phyloP scores from a whole-genome alignment of 2,329 filamentous ascomycete genomes.

The Phialocephala sp. region DNA sequence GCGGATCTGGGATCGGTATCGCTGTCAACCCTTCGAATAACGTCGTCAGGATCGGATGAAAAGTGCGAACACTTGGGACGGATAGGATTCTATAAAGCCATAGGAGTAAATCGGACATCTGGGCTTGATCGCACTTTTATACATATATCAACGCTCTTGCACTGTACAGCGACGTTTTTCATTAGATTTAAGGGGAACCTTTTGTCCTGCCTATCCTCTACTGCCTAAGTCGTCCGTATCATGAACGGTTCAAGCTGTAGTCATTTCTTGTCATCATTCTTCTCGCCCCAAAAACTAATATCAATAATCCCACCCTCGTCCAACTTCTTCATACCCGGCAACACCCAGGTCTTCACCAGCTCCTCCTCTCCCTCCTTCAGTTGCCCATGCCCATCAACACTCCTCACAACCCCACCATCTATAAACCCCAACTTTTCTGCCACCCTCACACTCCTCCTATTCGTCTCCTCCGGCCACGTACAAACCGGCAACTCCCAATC shows the following conservation, averaged over 20 bases:
- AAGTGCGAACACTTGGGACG: neutral
- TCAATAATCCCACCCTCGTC: neutral
- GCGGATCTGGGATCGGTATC: conserved; percentile 48
- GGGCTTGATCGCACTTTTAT: neutral
- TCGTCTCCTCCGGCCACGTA: conserved; percentile 32
- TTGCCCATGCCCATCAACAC: conserved; percentile 8
- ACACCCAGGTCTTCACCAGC: conserved; percentile 42
- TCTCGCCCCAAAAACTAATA: conserved; percentile 11
- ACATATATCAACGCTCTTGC: neutral
- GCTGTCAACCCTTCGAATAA: neutral
- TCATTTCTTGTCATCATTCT: neutral
- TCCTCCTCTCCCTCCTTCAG: neutral
- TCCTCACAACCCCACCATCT: conserved; percentile 26
- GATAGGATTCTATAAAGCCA: neutral
- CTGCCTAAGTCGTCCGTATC: neutral
- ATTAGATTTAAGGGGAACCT: neutral
- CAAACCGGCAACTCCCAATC: conserved; percentile 33
- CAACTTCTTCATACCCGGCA: conserved; percentile 41
- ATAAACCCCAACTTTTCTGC: conserved; percentile 38
- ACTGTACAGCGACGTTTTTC: neutral
- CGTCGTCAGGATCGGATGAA: neutral
- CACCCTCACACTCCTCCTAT: conserved; percentile 33
- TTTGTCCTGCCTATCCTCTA: neutral
- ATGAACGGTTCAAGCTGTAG: no score
- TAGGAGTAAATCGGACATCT: neutral